phyloP scores from a whole-genome alignment of 2,329 filamentous ascomycete genomes.

The Calycina herbarum region DNA sequence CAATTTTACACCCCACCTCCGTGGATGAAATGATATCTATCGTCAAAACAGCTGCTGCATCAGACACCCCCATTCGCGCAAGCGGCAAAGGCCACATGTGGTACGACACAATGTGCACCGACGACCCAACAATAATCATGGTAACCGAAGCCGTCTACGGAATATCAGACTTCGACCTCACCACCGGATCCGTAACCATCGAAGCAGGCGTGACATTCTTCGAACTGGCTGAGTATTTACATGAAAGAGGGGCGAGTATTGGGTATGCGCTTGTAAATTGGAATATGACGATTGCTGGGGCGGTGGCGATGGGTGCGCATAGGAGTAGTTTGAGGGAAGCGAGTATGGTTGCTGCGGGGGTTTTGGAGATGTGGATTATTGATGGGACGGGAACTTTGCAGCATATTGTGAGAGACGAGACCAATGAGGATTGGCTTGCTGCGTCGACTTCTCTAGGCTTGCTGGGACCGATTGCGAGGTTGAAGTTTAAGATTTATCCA shows the following conservation, averaged over 20 bases:
- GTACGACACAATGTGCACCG: constrained; percentile 28
- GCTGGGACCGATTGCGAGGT: constrained; percentile 22
- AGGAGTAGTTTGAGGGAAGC: constrained; percentile 21
- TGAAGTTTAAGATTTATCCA: constrained; percentile 24
- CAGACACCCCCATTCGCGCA: constrained; percentile 22
- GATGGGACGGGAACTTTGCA: constrained; percentile 21
- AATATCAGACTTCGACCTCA: constrained; percentile 20
- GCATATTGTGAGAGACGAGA: constrained; percentile 20
- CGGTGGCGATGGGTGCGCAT: constrained; percentile 27
- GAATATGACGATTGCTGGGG: constrained; percentile 28
- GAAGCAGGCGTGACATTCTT: constrained; percentile 27
- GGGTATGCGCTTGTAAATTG: constrained; percentile 26
- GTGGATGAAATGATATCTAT: constrained; percentile 23
- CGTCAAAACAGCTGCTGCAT: constrained; percentile 20
- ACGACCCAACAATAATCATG: constrained; percentile 23
- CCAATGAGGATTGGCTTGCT: constrained; percentile 24
- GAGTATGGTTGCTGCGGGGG: constrained; percentile 25
- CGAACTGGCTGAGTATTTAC: constrained; percentile 24
- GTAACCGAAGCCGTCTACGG: constrained; percentile 20
- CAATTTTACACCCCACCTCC: constrained; percentile 15
- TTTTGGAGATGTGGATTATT: constrained; percentile 23
- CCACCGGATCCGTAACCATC: constrained; percentile 20
- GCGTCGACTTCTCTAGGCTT: constrained; percentile 24
- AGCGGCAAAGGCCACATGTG: constrained; percentile 26
- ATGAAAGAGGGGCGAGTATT: constrained; percentile 19